Evolutionary conservation across 441 rosid species (phyloP).

Genomic region (Jatropha multifida): DNA sequence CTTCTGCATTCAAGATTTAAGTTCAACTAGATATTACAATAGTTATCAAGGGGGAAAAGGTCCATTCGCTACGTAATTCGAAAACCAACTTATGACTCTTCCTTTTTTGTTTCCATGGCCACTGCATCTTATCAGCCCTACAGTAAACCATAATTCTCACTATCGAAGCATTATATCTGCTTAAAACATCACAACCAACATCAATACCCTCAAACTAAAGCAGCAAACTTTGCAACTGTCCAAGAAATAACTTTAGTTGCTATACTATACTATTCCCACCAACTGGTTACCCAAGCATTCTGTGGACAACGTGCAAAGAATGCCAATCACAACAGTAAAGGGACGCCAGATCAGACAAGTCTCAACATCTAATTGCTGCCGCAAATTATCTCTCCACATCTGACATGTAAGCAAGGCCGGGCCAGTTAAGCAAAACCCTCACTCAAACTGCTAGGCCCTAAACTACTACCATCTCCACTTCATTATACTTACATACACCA

Average conservation of each 20-base stretch:
- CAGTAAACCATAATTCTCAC: background rate
- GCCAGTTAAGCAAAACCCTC: background rate
- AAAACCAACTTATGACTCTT: background rate
- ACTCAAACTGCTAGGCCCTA: background rate
- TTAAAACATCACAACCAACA: background rate
- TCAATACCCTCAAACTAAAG: background rate
- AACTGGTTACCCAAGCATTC: background rate
- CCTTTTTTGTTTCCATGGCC: background rate
- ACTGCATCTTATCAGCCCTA: background rate
- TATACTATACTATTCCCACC: background rate
- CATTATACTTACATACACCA: background rate
- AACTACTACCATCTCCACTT: conserved; percentile 4
- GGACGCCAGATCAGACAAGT: background rate
- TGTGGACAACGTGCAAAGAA: background rate
- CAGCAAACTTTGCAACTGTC: background rate
- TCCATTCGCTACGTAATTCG: background rate
- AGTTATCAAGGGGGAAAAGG: background rate
- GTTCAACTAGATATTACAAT: background rate
- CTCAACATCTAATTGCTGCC: background rate
- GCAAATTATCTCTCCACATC: background rate
- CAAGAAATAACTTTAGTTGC: background rate
- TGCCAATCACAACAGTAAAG: background rate
- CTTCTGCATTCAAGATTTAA: background rate
- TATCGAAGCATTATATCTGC: background rate
- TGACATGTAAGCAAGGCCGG: background rate